A percentile compares a stretch with the other conserved stretches of the same genome.
These are phyloP conservation scores for Aspergillus tubingensis DNA, from an alignment of 2,329 filamentous ascomycete species.

Conservation along the genomic window DNA sequence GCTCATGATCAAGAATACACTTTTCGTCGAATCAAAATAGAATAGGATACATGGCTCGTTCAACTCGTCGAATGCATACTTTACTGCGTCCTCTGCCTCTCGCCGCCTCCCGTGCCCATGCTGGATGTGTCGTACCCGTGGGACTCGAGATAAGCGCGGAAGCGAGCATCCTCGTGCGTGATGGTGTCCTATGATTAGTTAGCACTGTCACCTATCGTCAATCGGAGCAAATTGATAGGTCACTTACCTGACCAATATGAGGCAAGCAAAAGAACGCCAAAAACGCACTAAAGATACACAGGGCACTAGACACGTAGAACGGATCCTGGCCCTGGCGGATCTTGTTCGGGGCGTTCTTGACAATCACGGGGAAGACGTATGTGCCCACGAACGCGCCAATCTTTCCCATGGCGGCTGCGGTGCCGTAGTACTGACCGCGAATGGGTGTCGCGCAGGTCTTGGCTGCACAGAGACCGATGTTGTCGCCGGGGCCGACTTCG, in stretches of 20 bases:
- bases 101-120: constrained; percentile 45
- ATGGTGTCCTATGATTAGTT: constrained; percentile 68
- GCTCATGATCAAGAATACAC: too few species aligned
- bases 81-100: background rate
- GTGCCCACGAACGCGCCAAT: constrained; percentile 76
- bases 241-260: constrained; percentile 62
- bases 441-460: constrained; percentile 88
- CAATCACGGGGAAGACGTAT: constrained; percentile 75
- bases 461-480: constrained; percentile 82
- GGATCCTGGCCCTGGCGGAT: constrained; percentile 74
- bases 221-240: too few species aligned
- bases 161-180: constrained; percentile 71
- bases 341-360: constrained; percentile 56
- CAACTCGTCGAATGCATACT: background rate
- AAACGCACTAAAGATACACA: constrained; percentile 74
- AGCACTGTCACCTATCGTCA: background rate
- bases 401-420: constrained; percentile 50
- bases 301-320: constrained; percentile 78
- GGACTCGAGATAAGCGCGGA: constrained; percentile 70
- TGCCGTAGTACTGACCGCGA: constrained; percentile 71
- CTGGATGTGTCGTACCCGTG: constrained; percentile 74
- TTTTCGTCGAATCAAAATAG: too few species aligned
- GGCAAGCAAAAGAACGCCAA: constrained; percentile 71
- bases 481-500: constrained; percentile 84
- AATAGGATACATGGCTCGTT: background rate